phyloP scores from a whole-genome alignment of 176 grass and related monocot genomes.

The Bolboschoenus planiculmis region DNA sequence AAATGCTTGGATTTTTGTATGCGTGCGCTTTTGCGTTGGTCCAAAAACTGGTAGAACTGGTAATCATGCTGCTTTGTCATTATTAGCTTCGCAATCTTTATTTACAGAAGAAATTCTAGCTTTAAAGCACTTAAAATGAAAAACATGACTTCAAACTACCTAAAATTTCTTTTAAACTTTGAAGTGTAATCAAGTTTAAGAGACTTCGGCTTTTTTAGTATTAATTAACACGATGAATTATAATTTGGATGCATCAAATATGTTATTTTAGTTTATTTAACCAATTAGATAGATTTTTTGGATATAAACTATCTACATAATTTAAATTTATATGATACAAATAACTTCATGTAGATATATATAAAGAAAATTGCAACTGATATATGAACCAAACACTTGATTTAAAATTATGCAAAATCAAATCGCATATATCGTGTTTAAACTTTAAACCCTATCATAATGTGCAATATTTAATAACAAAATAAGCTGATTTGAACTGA shows the following conservation, averaged over 20 bases:
- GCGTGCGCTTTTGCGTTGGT: neutral
- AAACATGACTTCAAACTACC: neutral
- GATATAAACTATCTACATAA: too few species aligned
- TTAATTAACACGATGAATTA: neutral
- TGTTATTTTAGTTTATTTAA: neutral
- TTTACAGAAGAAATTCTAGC: neutral
- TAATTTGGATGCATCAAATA: neutral
- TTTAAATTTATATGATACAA: too few species aligned
- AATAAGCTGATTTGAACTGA: neutral
- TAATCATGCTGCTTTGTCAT: neutral
- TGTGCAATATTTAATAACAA: neutral
- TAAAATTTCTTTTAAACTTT: neutral
- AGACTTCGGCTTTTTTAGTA: neutral
- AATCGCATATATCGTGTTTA: neutral
- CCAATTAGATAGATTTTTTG: too few species aligned
- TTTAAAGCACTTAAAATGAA: neutral
- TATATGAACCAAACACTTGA: neutral
- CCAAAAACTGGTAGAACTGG: neutral
- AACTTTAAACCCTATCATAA: neutral
- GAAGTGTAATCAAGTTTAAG: neutral
- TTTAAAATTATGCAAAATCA: neutral
- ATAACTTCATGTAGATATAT: neutral
- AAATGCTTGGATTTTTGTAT: neutral
- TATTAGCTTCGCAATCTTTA: neutral
- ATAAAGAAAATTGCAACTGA: neutral